Base-by-base conservation (phyloP, 1,284 basidiomycete genomes). In the Marasmius oreades region DNA sequence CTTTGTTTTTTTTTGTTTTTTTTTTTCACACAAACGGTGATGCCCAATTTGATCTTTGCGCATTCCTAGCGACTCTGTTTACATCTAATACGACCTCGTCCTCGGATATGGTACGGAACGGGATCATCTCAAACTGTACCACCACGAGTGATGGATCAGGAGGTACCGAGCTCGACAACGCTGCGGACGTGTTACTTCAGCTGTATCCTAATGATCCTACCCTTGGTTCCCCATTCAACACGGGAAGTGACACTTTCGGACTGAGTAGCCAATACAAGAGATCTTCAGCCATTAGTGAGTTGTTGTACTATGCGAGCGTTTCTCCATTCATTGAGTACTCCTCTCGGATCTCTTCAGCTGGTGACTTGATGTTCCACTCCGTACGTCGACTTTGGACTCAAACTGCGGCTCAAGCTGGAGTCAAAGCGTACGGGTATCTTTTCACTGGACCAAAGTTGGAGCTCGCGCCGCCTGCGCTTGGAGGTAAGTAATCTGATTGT, bases 241-340 rank as follows among this genome's bases (percentile, higher is more conserved):
- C 54, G n/a, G 54, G 54, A 7, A 55, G 51, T 28, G 54, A 50
- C 10, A 55, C 54, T 1, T 55, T 55, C 43, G 54, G 54, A 20
- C 26, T 56, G 5, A 14, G 23, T 28, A 34, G 33, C 20, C 28
- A 48, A 28, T 44, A 42, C 28, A 56, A 52, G 39, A 16, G 55
- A 14, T n/a, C 26, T 18, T 33, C 52, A 20, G 52, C 52, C 26
- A 48, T 55, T 28, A 20, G 58, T 55, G 36, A 39, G 56, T 54
- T 20, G 42, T 23, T 55, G 22, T 34, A n/a, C 23, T 24, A 28
- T 11, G 11, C 20, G 12, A 6, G 20, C 52, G 20, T 36, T 39
- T n/a, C n/a, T n/a, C n/a, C n/a, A n/a, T n/a, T n/a, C n/a, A n/a
- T 39, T 14, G 23, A 16, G 10, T 7, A 42, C 39, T 42, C 39